Conservation (phyloP, 805 yeast species). For the Teunomyces gatunensis region DNA sequence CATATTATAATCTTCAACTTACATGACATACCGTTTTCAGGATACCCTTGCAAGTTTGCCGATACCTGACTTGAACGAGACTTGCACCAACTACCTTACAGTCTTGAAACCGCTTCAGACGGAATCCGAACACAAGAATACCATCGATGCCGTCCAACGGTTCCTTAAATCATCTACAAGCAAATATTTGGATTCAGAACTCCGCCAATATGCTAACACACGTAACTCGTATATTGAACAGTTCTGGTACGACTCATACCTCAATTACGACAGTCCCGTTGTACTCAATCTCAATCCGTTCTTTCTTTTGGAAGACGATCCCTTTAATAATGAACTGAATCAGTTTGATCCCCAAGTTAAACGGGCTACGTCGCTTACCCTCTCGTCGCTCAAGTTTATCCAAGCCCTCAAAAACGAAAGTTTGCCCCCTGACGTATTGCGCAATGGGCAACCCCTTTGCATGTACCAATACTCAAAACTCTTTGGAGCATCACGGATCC, state of each 20-base stretch:
- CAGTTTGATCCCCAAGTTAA: constrained; percentile 54
- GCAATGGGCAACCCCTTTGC: constrained; percentile 63
- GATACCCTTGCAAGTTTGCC: constrained; percentile 64
- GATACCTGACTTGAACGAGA: constrained; percentile 69
- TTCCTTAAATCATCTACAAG: constrained; percentile 52
- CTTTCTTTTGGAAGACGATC: constrained; percentile 87
- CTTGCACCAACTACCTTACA: constrained; percentile 63
- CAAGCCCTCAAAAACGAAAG: constrained; percentile 75
- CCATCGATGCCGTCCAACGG: constrained; percentile 54
- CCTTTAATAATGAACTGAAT: constrained; percentile 59
- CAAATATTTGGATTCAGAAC: constrained; percentile 59
- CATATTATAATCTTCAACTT: neutral
- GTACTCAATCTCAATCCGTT: constrained; percentile 91
- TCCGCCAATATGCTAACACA: constrained; percentile 58
- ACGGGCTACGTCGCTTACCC: constrained; percentile 76
- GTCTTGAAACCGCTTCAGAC: constrained; percentile 81
- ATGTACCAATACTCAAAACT: constrained; percentile 90
- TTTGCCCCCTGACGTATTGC: constrained; percentile 65
- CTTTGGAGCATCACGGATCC: constrained; percentile 86
- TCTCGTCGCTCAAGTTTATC: constrained; percentile 75
- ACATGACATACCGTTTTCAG: constrained; percentile 56
- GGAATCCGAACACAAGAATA: constrained; percentile 61
- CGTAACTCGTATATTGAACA: constrained; percentile 85
- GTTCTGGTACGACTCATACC: constrained; percentile 90
- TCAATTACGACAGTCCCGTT: constrained; percentile 84